Percentiles rank a stretch among this genome's conserved stretches.
Conservation (phyloP, 768 basidiomycete genomes). For the Chalciporus sphaerocephalus region DNA sequence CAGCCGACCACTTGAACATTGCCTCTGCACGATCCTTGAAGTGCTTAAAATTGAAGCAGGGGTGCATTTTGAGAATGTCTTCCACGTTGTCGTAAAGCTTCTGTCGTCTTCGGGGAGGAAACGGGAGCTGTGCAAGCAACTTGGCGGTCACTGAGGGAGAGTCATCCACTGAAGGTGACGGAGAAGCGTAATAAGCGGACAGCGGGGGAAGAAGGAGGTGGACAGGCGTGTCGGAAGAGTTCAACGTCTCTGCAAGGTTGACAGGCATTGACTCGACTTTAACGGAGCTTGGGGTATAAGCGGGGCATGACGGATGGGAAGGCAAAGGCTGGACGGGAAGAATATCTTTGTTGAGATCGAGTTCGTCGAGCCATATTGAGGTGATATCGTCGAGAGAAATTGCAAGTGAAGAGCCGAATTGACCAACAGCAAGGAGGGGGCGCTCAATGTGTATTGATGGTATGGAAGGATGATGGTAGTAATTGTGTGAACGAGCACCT, state of each 20-base stretch:
- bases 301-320: slow-evolving; percentile 13
- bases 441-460: slow-evolving; percentile 19
- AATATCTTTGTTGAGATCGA: slow-evolving; percentile 36
- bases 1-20: slow-evolving; percentile 41
- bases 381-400: slow-evolving; percentile 55
- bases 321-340: slow-evolving; percentile 17
- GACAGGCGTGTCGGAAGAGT: slow-evolving; percentile 19
- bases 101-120: slow-evolving; percentile 34
- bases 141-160: slow-evolving; percentile 35
- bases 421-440: slow-evolving; percentile 36
- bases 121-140: slow-evolving; percentile 39
- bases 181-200: slow-evolving; percentile 18
- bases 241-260: slow-evolving; percentile 20
- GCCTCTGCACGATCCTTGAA: slow-evolving; percentile 42
- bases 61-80: slow-evolving; percentile 44
- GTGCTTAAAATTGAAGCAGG: slow-evolving; percentile 47
- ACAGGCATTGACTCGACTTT: slow-evolving; percentile 35
- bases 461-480: slow-evolving; percentile 11
- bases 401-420: slow-evolving; percentile 45
- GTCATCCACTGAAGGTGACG: slow-evolving; percentile 23
- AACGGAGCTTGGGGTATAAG: slow-evolving; percentile 19
- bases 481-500: slow-evolving; percentile 22
- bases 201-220: slow-evolving; percentile 20
- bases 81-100: slow-evolving; percentile 37
- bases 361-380: slow-evolving; percentile 57